These are phyloP conservation scores for Rehmannia glutinosa DNA, from an alignment of 257 asterid species.

Conservation along the genomic window DNA sequence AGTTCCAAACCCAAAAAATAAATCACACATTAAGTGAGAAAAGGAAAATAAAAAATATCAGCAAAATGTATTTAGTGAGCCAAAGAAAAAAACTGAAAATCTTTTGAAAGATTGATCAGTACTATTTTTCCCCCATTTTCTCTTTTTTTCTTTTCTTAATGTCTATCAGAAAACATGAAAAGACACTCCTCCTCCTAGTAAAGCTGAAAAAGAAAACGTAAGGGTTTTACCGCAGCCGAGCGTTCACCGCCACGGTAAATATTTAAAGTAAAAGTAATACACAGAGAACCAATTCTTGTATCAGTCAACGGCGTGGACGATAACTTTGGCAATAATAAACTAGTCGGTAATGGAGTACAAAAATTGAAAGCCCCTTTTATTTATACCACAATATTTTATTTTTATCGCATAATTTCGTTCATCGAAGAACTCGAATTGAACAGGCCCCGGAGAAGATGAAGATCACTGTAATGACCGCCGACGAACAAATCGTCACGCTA, in stretches of 20 bases:
- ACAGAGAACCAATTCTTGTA: background rate
- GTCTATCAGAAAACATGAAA: background rate
- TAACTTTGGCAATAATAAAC: background rate
- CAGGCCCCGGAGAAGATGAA: constrained; percentile 58
- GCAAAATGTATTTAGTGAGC: too few species aligned
- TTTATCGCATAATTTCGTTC: background rate
- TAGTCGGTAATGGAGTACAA: background rate
- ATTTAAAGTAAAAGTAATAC: background rate
- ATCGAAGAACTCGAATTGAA: constrained; percentile 19
- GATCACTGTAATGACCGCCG: constrained; percentile 95
- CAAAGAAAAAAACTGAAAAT: too few species aligned
- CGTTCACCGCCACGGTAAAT: constrained; percentile 15
- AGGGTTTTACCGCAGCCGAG: constrained; percentile 16
- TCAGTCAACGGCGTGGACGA: constrained; percentile 22
- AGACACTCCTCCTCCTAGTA: background rate
- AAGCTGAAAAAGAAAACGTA: background rate
- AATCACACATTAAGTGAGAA: too few species aligned
- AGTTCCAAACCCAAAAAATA: too few species aligned
- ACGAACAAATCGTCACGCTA: constrained; percentile 76
- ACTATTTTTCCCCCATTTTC: too few species aligned
- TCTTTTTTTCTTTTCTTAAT: too few species aligned
- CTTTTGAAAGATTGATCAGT: too few species aligned
- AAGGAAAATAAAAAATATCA: too few species aligned
- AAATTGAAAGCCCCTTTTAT: background rate
- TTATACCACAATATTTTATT: background rate